These are phyloP conservation scores for Nephelium lappaceum DNA, from an alignment of 345 rosid species.

Conservation along the genomic window DNA sequence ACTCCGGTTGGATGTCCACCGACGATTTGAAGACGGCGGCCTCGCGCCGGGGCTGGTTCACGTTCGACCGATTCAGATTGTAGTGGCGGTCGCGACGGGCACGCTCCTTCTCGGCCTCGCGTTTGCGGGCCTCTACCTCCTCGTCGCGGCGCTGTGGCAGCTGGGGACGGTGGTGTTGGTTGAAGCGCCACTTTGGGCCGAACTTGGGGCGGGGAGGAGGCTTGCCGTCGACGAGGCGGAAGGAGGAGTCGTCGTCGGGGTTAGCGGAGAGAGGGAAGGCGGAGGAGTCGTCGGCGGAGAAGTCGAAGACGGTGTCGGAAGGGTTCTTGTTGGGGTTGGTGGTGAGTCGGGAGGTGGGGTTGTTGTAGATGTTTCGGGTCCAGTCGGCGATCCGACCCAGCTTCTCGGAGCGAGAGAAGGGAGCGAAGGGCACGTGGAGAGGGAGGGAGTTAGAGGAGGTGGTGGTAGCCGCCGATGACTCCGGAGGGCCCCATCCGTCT, in stretches of 20 bases:
- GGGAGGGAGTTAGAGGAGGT: conserved; percentile 50
- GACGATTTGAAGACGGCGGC: conserved; percentile 84
- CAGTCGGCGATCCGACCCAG: conserved; percentile 96
- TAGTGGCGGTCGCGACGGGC: conserved; percentile 88
- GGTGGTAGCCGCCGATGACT: conserved; percentile 44
- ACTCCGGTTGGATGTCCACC: conserved; percentile 94
- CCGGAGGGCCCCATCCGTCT: conserved; percentile 96
- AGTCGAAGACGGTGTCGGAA: conserved; percentile 70
- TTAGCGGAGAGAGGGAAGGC: conserved; percentile 48
- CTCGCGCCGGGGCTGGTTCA: conserved; percentile 77
- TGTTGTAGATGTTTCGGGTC: conserved; percentile 54
- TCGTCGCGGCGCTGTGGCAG: conserved; percentile 96
- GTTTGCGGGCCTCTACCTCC: conserved; percentile 86
- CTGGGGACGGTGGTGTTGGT: conserved; percentile 68
- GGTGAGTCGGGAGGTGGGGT: conserved; percentile 38
- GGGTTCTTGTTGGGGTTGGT: conserved; percentile 29
- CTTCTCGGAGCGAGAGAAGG: conserved; percentile 90
- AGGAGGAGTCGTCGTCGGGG: conserved; percentile 73
- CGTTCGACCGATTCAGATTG: conserved; percentile 66
- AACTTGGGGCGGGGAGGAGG: conserved; percentile 90
- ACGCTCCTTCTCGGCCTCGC: conserved; percentile 93
- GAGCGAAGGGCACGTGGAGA: conserved; percentile 63
- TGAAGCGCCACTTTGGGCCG: conserved; percentile 89
- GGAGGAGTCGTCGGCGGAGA: conserved; percentile 71
- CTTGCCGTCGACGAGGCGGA: conserved; percentile 90